Evolutionary conservation across 176 grass and related monocot genomes (phyloP).

Genomic region (Dactylis glomerata): DNA sequence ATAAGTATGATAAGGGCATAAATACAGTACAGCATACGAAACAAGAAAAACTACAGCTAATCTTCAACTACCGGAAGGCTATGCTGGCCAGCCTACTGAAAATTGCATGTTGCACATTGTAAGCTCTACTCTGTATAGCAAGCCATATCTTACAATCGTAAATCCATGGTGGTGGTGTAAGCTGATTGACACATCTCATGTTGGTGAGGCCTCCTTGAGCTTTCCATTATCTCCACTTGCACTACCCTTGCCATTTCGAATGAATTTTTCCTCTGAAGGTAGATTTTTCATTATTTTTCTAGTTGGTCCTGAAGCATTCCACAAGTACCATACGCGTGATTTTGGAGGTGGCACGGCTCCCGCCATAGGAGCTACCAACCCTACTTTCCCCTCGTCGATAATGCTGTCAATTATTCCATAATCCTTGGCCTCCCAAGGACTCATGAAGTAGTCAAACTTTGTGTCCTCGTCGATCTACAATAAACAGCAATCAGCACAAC

Average conservation of each 20-base stretch:
- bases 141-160: background rate
- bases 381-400: constrained; percentile 74
- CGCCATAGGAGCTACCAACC: constrained; percentile 77
- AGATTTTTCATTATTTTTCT: constrained; percentile 68
- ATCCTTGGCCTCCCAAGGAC: constrained; percentile 93
- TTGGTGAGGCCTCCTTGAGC: constrained; percentile 42
- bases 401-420: constrained; percentile 80
- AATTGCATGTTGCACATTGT: background rate
- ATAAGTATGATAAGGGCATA: no score
- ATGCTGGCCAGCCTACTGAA: background rate
- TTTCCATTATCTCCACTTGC: constrained; percentile 27
- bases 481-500: constrained; percentile 18
- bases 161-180: background rate
- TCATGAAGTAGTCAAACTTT: constrained; percentile 92
- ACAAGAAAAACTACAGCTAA: background rate
- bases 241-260: constrained; percentile 35
- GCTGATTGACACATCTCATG: constrained; percentile 6
- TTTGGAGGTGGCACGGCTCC: constrained; percentile 67
- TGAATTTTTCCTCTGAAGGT: constrained; percentile 63
- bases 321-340: constrained; percentile 73
- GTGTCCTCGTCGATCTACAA: constrained; percentile 82
- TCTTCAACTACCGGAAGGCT: constrained; percentile 2
- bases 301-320: constrained; percentile 52
- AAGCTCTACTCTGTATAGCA: background rate
- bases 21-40: constrained; percentile 4